Evolutionary conservation across 2,329 filamentous ascomycete species (phyloP).

Genomic region (Exophiala sp.): DNA sequence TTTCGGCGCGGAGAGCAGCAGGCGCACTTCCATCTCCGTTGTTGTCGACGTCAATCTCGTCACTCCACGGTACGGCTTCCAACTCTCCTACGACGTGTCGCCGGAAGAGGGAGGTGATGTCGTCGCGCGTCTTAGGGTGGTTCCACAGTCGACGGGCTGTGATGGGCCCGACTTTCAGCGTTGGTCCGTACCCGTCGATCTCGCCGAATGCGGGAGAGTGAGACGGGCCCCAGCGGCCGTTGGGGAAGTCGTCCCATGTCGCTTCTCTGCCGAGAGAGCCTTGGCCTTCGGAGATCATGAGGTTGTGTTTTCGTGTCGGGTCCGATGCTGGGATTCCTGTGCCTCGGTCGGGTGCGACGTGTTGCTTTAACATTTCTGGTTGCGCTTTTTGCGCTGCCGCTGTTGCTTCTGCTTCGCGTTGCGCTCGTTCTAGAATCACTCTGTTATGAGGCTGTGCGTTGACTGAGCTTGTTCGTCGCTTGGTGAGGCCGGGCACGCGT

Average conservation of each 20-base stretch:
- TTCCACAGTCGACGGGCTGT: conserved; percentile 84
- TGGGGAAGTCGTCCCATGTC: conserved; percentile 98
- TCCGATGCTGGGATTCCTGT: conserved; percentile 66
- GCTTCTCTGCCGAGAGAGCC: conserved; percentile 85
- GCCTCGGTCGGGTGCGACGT: conserved; percentile 68
- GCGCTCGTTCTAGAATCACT: conserved; percentile 71
- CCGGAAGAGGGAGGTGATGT: conserved; percentile 76
- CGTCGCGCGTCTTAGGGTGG: conserved; percentile 59
- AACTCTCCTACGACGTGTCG: conserved; percentile 74
- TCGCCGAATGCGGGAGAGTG: conserved; percentile 90
- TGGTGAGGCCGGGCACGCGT: conserved; percentile 34
- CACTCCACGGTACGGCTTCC: conserved; percentile 83
- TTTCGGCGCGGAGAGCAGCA: conserved; percentile 65
- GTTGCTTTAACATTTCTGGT: conserved; percentile 20
- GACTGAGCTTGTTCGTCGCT: conserved; percentile 66
- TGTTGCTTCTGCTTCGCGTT: conserved; percentile 42
- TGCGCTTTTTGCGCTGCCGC: conserved; percentile 24
- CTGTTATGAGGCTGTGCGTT: conserved; percentile 83
- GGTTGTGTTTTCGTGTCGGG: conserved; percentile 73
- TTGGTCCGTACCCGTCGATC: conserved; percentile 98
- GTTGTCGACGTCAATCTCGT: conserved; percentile 56
- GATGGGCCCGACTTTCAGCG: conserved; percentile 78
- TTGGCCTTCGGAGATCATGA: conserved; percentile 91
- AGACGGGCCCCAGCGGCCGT: conserved; percentile 90
- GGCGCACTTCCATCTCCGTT: too few species aligned